Percentiles rank a stretch among this genome's conserved stretches.
phyloP scores from a whole-genome alignment of 2,329 filamentous ascomycete genomes.

The Aspergillus pseudonomiae region DNA sequence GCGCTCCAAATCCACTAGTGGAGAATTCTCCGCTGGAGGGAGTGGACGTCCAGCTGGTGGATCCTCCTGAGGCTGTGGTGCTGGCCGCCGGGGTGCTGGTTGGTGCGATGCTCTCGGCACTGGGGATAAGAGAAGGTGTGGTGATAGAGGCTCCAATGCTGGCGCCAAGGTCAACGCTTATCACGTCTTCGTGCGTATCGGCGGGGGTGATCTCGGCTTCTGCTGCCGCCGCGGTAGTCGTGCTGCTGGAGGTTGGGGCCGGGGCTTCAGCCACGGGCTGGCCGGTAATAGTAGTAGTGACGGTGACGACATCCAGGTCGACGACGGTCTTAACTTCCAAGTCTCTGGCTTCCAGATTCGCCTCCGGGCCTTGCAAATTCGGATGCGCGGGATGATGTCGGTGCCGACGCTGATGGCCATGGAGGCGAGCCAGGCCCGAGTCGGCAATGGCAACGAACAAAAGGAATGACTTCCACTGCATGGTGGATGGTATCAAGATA shows the following conservation, averaged over 20 bases:
- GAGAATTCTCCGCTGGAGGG: slow-evolving; percentile 26
- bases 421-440: slow-evolving; percentile 28
- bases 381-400: slow-evolving; percentile 24
- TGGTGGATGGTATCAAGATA: slow-evolving; percentile 14
- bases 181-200: not conserved
- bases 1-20: slow-evolving; percentile 35
- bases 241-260: slow-evolving; percentile 8
- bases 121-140: not conserved
- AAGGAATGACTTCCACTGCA: slow-evolving; percentile 36
- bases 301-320: slow-evolving; percentile 24
- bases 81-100: slow-evolving; percentile 8
- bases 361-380: slow-evolving; percentile 12
- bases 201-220: not conserved
- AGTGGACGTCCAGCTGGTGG: slow-evolving; percentile 26
- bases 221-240: slow-evolving; percentile 3
- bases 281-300: slow-evolving; percentile 7
- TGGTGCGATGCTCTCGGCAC: slow-evolving; percentile 1
- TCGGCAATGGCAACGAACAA: slow-evolving; percentile 30
- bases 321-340: slow-evolving; percentile 14
- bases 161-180: not conserved
- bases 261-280: not conserved
- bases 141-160: not conserved
- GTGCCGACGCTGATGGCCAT: slow-evolving; percentile 32
- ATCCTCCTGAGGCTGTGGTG: slow-evolving; percentile 7
- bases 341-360: slow-evolving; percentile 16